Percentiles rank a stretch among this genome's conserved stretches.
phyloP scores from a whole-genome alignment of 495 filamentous ascomycete species.

The Aspergillus hancockii region DNA sequence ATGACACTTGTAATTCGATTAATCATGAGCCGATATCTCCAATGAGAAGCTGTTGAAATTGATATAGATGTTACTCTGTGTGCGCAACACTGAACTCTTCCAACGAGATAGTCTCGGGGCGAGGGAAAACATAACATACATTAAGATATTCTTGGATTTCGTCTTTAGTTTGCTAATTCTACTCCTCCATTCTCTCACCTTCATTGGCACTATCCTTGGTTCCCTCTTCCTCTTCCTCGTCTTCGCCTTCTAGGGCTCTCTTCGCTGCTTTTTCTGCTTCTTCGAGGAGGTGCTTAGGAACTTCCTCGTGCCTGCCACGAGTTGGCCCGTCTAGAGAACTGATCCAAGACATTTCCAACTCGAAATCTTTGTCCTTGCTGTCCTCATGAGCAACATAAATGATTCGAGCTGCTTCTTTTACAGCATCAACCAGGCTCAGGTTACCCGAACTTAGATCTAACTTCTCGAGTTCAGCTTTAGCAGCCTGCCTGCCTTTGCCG shows the following conservation, averaged over 20 bases:
- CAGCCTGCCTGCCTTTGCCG: slow-evolving; percentile 91
- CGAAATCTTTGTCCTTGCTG: slow-evolving; percentile 97
- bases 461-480: slow-evolving; percentile 98
- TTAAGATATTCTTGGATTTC: slow-evolving; percentile 2
- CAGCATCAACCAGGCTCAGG: slow-evolving; percentile 79
- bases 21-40: neutral
- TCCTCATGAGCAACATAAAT: slow-evolving; percentile 97
- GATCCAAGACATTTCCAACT: slow-evolving; percentile 99
- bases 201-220: slow-evolving; percentile 49
- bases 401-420: slow-evolving; percentile 95
- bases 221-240: slow-evolving; percentile 72
- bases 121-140: neutral
- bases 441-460: slow-evolving; percentile 77
- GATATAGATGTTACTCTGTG: neutral
- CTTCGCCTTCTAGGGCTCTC: slow-evolving; percentile 65
- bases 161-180: slow-evolving; percentile 26
- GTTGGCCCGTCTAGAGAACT: slow-evolving; percentile 80
- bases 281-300: slow-evolving; percentile 83
- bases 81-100: neutral
- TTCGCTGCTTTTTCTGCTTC: slow-evolving; percentile 90
- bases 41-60: neutral
- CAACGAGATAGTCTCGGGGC: neutral
- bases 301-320: slow-evolving; percentile 86
- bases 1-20: neutral
- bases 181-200: slow-evolving; percentile 78